Base-by-base conservation (phyloP, 106 monocot species). In the Posidonia australis region DNA sequence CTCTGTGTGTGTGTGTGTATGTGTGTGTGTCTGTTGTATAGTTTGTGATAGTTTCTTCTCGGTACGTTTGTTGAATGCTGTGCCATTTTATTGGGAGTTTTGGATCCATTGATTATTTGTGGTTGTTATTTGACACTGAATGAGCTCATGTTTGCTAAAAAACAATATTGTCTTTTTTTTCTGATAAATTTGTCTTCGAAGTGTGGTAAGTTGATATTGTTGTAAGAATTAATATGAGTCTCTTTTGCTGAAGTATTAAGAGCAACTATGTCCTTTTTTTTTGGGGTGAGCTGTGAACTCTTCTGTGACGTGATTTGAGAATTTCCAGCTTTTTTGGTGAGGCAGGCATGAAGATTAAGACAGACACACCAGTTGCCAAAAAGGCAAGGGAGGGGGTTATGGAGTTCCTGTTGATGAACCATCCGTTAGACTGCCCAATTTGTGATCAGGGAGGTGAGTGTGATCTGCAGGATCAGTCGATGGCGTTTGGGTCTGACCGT, bases 401-500 rank as follows among this genome's bases (percentile, higher is more conserved):
- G 98, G 98, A 98, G 76, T 98, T 98, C 77, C 58, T 98, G 67
- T 70, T 98, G 68, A 91, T 91, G 98, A 98, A 98, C 62, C 98
- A 98, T 74, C 98, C 98, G 4, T 71, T 98, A 60, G 98, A 98
- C 56, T 98, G 98, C 73, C 98, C 98, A 44, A 98, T 98, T 60
- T 98, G 98, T 46, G 98, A 98, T 75, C 98, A 98, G 67, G 98
- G 98, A 71, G 98, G 98, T 59, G 98, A 98, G 70, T 98, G 98
- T 48, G 98, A 98, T 67, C 78, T 98, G 27, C 98, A 98, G 78
- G 98, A 98, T 43, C 98, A 98, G 60, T 98, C 98, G 0, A 98
- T 98, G 98, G 91, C 87, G 18, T 98, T 98, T 54, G 98, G 98
- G 32, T 76, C 98, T 0, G 98, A 98, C 68, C 90, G 98, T 46